Evolutionary conservation across 1,284 basidiomycete genomes (phyloP), one percentile per base, ranked within the genome.

Genomic region (Sporisorium scitamineum): DNA sequence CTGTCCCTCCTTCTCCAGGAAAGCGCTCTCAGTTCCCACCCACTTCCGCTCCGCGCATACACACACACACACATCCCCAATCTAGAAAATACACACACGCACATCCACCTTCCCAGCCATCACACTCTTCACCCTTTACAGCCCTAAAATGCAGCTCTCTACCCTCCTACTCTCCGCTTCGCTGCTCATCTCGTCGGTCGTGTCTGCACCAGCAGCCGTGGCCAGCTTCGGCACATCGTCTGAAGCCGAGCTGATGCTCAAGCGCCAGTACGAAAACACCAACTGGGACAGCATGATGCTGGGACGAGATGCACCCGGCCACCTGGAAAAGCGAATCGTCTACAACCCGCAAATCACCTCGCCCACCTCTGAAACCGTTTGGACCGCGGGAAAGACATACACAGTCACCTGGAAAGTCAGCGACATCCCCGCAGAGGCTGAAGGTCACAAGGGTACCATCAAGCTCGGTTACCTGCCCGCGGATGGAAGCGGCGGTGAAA

Each of bases 321-420:
- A 54, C 22, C 62, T 62, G 14, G 48, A 62, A 10, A 76, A 76
- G 31, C 63, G 76, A 26, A 63, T 78, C 52, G 76, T 78, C 4
- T 77, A 69, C 58, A 77, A 77, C 57, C 75, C 75, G 8, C 63
- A 48, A 41, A 70, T 77, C 62, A 77, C 75, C 54, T 47, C 39
- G 1, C 76, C 71, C 9, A 52, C 37, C 42, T 14, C 51, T 5
- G 29, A 47, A 1, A 63, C 63, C 29, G 66, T 68, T 9, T 76
- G 77, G 77, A 50, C 34, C 0, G 70, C 74, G 9, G 74, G 73
- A 14, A 24, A 61, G 24, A 55, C 37, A 11, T 60, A 69, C 42
- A 29, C 24, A 0, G 75, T 79, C 61, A 71, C 41, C 5, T 76
- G 77, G 76, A 54, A 64, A 26, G 52, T 66, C 5, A 54, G 57